Percentiles rank a stretch among this genome's conserved stretches.
Evolutionary conservation across 495 filamentous ascomycete species (phyloP).

Genomic region (Neurospora sp.): DNA sequence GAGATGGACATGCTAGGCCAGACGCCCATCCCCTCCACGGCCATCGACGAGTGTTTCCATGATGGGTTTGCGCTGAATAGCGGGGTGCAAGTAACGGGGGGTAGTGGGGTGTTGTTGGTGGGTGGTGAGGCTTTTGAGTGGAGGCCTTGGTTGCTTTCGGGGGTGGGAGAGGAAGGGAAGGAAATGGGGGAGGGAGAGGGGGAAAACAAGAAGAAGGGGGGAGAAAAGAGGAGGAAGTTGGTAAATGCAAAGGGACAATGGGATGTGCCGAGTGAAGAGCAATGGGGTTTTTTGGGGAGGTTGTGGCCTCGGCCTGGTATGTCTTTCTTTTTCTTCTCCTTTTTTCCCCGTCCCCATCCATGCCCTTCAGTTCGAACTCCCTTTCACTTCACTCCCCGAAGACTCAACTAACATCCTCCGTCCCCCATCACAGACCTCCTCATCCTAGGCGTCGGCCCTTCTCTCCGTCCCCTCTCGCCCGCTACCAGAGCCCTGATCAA

Average conservation of each 20-base stretch:
- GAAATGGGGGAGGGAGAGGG: too few relatives aligned
- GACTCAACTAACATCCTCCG: not conserved
- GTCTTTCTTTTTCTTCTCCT: slow-evolving; percentile 20
- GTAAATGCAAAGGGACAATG: slow-evolving; percentile 71
- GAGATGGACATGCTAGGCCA: slow-evolving; percentile 70
- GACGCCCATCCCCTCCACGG: slow-evolving; percentile 64
- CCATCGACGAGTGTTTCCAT: slow-evolving; percentile 65
- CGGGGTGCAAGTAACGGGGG: slow-evolving; percentile 54
- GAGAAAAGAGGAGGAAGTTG: slow-evolving; percentile 40
- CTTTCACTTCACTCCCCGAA: too few relatives aligned
- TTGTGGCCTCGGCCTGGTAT: slow-evolving; percentile 88
- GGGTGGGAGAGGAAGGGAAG: too few relatives aligned
- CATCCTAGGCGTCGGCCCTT: slow-evolving; percentile 73
- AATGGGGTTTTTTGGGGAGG: slow-evolving; percentile 65
- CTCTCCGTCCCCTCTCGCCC: slow-evolving; percentile 65
- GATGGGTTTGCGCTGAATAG: slow-evolving; percentile 79
- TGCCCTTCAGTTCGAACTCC: too few relatives aligned
- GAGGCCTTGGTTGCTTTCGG: slow-evolving; percentile 63
- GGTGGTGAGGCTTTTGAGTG: slow-evolving; percentile 81
- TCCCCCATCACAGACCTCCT: slow-evolving; percentile 55
- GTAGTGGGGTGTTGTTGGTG: slow-evolving; percentile 64
- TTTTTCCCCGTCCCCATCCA: not conserved
- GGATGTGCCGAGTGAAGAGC: slow-evolving; percentile 53
- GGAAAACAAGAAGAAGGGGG: too few relatives aligned
- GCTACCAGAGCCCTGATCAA: slow-evolving; percentile 61